These are phyloP conservation scores for Arthrinium puccinioides DNA, from an alignment of 2,329 filamentous ascomycete genomes.

Conservation along the genomic window DNA sequence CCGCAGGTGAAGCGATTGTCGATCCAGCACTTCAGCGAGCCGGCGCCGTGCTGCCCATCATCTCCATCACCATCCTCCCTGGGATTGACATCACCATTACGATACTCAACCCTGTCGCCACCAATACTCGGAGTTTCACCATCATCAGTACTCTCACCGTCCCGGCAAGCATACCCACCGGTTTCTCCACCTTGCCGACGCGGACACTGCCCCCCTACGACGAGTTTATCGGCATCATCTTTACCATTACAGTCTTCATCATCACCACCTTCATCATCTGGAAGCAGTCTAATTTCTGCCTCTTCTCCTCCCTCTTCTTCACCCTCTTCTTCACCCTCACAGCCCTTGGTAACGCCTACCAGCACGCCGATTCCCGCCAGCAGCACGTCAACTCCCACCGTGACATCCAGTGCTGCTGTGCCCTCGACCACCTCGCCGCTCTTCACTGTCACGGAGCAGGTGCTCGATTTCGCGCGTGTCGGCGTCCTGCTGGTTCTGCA, in stretches of 20 bases:
- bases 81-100: constrained; percentile 26
- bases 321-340: neutral
- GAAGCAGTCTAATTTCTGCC: constrained; percentile 10
- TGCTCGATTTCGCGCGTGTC: constrained; percentile 57
- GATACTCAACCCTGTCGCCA: constrained; percentile 11
- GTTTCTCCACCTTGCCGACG: constrained; percentile 6
- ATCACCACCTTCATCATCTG: constrained; percentile 20
- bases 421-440: constrained; percentile 14
- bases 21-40: constrained; percentile 11
- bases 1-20: constrained; percentile 10
- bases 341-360: constrained; percentile 13
- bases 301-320: neutral
- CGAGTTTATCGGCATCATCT: too few relatives aligned
- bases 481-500: constrained; percentile 57
- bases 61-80: constrained; percentile 22
- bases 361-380: constrained; percentile 15
- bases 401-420: constrained; percentile 10
- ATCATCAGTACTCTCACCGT: constrained; percentile 9
- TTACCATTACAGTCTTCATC: too few relatives aligned
- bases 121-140: too few relatives aligned
- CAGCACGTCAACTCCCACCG: constrained; percentile 15
- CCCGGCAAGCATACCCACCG: constrained; percentile 8
- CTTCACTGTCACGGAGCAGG: constrained; percentile 47
- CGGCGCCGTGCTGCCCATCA: constrained; percentile 21
- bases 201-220: neutral